Evolutionary conservation across 345 rosid genomes (phyloP), one percentile per base, ranked within the genome.

Genomic region (Eucalyptus shirleyi): DNA sequence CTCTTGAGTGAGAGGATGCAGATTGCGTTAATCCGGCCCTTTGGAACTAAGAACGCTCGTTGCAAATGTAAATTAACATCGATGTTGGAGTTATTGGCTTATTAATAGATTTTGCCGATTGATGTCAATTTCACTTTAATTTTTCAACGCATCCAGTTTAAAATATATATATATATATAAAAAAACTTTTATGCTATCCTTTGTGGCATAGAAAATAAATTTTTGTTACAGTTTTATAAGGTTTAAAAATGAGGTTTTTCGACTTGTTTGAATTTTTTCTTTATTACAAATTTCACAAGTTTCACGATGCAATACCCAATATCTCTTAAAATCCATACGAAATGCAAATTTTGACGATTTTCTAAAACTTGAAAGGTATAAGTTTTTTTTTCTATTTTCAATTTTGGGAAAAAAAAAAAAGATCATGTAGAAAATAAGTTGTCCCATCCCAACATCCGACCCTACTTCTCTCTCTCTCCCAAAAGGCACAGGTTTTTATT

Each of bases 61-160:
- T 37, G 83, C 15, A 72, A 9, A 1, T 72, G 28, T n/a, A 0
- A 15, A 8, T 65, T 65, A 8, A n/a, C 1, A n/a, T n/a, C 5
- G 6, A n/a, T n/a, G 42, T 72, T 72, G 15, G 28, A 77, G 14
- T 77, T 37, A 6, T 72, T 0, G 12, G 28, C 83, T 11, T 37
- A 0, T 37, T 3, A 19, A 0, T 37, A 72, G 14, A 37, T 72
- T 34, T 19, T 37, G 8, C 14, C 8, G 15, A 37, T 37, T 12
- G 7, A 72, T 37, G 28, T 37, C 45, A 18, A 34, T 72, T 9
- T 19, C 12, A 9, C 37, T 69, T 5, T 18, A 32, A 32, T 2
- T 69, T 67, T 69, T 69, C 81, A 18, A 69, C 14, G 19, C 80
- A 32, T 32, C 80, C 12, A 67, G 2, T n/a, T 67, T n/a, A 7